Percentiles rank a stretch among this genome's conserved stretches.
These are phyloP conservation scores for Phoenix roebelenii DNA, from an alignment of 176 grass and related monocot species.

Conservation along the genomic window DNA sequence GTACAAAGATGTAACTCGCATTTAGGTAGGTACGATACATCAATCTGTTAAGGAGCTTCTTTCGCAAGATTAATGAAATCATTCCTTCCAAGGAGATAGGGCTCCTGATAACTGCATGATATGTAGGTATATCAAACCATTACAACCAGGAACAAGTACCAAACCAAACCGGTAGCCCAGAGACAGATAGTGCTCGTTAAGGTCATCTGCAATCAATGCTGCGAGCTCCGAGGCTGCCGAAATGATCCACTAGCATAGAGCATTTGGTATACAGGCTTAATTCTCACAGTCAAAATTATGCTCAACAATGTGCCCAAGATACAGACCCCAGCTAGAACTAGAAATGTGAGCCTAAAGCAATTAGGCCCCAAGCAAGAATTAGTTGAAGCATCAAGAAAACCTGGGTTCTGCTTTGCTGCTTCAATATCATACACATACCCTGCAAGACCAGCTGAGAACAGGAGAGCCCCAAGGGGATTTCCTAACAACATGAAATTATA, in stretches of 20 bases:
- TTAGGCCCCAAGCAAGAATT: constrained; percentile 62
- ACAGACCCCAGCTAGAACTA: constrained; percentile 54
- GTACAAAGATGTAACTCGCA: too few species aligned
- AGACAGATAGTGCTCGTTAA: too few species aligned
- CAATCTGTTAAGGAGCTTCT: too few species aligned
- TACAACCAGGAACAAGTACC: background rate
- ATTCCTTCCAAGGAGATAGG: too few species aligned
- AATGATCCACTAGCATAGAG: constrained; percentile 73
- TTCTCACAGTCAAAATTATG: constrained; percentile 54
- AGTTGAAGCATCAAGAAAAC: constrained; percentile 21
- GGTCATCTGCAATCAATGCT: constrained; percentile 33
- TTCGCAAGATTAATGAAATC: too few species aligned
- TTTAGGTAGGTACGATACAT: too few species aligned
- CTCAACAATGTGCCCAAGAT: constrained; percentile 52
- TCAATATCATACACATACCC: constrained; percentile 84
- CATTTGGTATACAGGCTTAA: constrained; percentile 77
- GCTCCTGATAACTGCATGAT: background rate
- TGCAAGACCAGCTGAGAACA: constrained; percentile 83
- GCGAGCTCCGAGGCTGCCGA: constrained; percentile 58
- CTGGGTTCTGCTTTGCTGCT: constrained; percentile 53
- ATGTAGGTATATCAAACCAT: background rate
- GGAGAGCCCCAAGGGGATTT: constrained; percentile 74
- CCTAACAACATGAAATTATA: constrained; percentile 96
- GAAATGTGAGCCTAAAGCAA: constrained; percentile 75
- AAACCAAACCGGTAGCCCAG: background rate